Evolutionary conservation across 805 yeast species (phyloP).

Genomic region (Maudiozyma saulgeensis): DNA sequence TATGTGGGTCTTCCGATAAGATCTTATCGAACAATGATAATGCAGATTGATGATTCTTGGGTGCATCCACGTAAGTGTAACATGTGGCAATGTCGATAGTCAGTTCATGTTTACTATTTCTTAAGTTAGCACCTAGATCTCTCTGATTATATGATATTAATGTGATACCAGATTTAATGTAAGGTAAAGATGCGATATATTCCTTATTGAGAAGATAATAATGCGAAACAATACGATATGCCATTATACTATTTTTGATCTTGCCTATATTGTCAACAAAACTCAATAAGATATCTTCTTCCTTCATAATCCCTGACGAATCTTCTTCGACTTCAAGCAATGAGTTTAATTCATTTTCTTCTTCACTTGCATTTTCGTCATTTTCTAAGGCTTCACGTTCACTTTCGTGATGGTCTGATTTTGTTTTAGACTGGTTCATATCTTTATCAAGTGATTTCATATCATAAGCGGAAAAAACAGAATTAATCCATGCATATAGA

Average conservation of each 20-base stretch:
- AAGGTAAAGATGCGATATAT: slow-evolving; percentile 51
- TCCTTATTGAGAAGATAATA: slow-evolving; percentile 53
- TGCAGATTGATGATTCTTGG: slow-evolving; percentile 75
- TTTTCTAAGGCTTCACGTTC: slow-evolving; percentile 2
- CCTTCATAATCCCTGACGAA: slow-evolving; percentile 12
- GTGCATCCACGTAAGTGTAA: slow-evolving; percentile 81
- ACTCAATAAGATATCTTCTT: slow-evolving; percentile 41
- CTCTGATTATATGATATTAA: slow-evolving; percentile 40
- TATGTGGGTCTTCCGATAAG: slow-evolving; percentile 36
- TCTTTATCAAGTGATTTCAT: slow-evolving; percentile 18
- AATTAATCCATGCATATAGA: slow-evolving; percentile 51
- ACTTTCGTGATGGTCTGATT: not conserved
- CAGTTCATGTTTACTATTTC: slow-evolving; percentile 47
- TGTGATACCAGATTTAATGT: slow-evolving; percentile 52
- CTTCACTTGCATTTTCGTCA: slow-evolving; percentile 16
- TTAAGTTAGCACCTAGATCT: slow-evolving; percentile 39
- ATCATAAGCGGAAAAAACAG: slow-evolving; percentile 60
- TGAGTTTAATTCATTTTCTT: slow-evolving; percentile 18
- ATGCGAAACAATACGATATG: slow-evolving; percentile 54
- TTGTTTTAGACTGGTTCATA: not conserved
- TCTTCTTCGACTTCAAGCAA: slow-evolving; percentile 20
- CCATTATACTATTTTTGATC: slow-evolving; percentile 43
- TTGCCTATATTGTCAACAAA: slow-evolving; percentile 44
- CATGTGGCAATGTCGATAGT: slow-evolving; percentile 61
- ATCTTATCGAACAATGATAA: slow-evolving; percentile 58